Base-by-base conservation (phyloP, 2,329 filamentous ascomycete genomes). In the Didymella pomorum region DNA sequence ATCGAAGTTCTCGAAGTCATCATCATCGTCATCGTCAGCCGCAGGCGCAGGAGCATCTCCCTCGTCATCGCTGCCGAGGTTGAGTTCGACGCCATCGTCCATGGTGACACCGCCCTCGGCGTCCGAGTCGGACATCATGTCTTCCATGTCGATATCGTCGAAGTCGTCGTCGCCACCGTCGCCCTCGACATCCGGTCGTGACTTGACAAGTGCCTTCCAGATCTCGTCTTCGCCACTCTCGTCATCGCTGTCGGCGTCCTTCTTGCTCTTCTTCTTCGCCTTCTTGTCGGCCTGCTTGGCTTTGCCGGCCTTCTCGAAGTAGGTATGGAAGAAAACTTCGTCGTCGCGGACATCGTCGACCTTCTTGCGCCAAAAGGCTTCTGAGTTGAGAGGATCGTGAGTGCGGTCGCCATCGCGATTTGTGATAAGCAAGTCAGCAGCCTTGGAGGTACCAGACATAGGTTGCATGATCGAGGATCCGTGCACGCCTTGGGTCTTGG, bases 381-480 rank as follows among this genome's bases (percentile, higher is more conserved):
- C 90, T 1, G 89, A 89, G 78, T 99, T 99, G 76, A 99, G 84
- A 2, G 88, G 84, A 20, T 81, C 87, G 74, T 80, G 86, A 47
- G 82, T 83, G 41, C 82, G 83, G 76, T 81, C 85, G 62, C 81
- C 84, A 70, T 83, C 86, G 64, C 84, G 84, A 60, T 85, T 79
- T 52, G 83, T 83, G 58, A 91, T 81, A 53, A 92, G 80, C 29
- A 89, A 81, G 51, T 86, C 86, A 28, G 82, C 81, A 4, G 82
- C 82, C 54, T 86, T 85, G 20, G 83, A 83, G 12, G 83, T 84
- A 48, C 87, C 87, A 51, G 86, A 84, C 71, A 97, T 86, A 37
- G 96, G 95, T 78, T 99, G 95, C 95, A 99, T 99, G 77, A 99
- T 96, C 25, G 93, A 97, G 26, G 86, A 84, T 48, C 96, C 96